Percentiles rank a stretch among this genome's conserved stretches.
Conservation (phyloP, 163 green algal genomes). For the Chloroidium sp. region DNA sequence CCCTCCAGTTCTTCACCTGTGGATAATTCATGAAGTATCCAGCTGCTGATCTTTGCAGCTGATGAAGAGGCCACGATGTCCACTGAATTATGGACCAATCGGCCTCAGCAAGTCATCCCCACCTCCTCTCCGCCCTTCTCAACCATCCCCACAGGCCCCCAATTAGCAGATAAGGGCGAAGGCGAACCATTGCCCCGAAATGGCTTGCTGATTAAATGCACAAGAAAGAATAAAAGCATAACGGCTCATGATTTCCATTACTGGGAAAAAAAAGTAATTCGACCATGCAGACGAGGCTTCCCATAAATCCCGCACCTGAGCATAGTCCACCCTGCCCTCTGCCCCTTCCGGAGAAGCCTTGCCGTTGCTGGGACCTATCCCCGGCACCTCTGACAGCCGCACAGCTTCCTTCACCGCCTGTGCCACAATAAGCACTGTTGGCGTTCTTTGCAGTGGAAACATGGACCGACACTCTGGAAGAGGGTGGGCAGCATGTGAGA, state of each 20-base stretch:
- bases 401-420: constrained; percentile 3
- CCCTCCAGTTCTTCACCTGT: constrained; percentile 18
- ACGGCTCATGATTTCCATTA: too few relatives aligned
- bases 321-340: constrained; percentile 38
- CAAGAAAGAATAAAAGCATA: too few relatives aligned
- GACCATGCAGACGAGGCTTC: too few relatives aligned
- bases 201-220: too few relatives aligned
- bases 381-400: neutral
- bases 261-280: too few relatives aligned
- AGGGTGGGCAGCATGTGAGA: neutral
- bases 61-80: neutral
- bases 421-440: neutral
- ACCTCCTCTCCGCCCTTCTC: too few relatives aligned
- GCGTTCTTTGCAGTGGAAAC: too few relatives aligned
- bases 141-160: too few relatives aligned
- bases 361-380: neutral
- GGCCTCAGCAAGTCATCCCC: neutral
- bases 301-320: neutral
- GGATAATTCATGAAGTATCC: constrained; percentile 28
- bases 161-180: too few relatives aligned
- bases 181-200: too few relatives aligned
- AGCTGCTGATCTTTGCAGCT: neutral
- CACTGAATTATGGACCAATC: neutral
- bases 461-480: neutral
- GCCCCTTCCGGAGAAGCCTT: constrained; percentile 24